A percentile compares a stretch with the other conserved stretches of the same genome.
Evolutionary conservation across 139 green algal species (phyloP).

Genomic region (Gonium pectorale): DNA sequence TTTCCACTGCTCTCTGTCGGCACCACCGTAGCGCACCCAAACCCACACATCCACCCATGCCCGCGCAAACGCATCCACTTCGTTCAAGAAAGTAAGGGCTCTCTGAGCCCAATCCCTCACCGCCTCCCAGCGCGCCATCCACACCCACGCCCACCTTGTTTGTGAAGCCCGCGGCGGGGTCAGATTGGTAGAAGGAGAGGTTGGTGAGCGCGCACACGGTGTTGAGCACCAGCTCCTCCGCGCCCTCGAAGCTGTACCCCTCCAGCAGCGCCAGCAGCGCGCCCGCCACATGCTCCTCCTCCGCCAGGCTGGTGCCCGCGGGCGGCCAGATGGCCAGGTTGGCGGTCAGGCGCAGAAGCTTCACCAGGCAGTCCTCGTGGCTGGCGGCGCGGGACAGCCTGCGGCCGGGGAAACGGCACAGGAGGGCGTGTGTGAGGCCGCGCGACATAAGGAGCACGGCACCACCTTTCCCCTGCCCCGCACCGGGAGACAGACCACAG

Average conservation of each 20-base stretch:
- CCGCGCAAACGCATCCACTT: no score
- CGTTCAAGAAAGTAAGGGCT: no score
- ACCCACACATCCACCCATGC: no score
- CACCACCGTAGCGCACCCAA: no score
- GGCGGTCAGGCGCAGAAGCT: slow-evolving; percentile 66
- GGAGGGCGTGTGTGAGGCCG: neutral
- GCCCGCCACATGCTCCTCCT: slow-evolving; percentile 11
- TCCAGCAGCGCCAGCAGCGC: slow-evolving; percentile 51
- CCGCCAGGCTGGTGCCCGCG: slow-evolving; percentile 45
- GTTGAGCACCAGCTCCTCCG: slow-evolving; percentile 73
- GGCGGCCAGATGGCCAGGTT: slow-evolving; percentile 64
- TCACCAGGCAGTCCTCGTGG: slow-evolving; percentile 64
- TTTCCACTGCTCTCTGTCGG: no score
- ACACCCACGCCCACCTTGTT: slow-evolving; percentile 49
- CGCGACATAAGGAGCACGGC: neutral
- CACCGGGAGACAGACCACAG: no score
- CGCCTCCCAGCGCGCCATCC: neutral
- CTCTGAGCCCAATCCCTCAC: neutral
- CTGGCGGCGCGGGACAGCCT: slow-evolving; percentile 41
- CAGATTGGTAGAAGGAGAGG: slow-evolving; percentile 66
- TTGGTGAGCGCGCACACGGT: slow-evolving; percentile 66
- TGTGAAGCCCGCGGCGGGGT: slow-evolving; percentile 8
- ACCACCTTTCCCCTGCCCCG: neutral
- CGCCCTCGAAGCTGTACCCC: slow-evolving; percentile 26
- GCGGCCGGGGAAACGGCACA: neutral